A percentile compares a stretch with the other conserved stretches of the same genome.
Evolutionary conservation across 768 basidiomycete species (phyloP).

Genomic region (Xerocomus potaroensis): DNA sequence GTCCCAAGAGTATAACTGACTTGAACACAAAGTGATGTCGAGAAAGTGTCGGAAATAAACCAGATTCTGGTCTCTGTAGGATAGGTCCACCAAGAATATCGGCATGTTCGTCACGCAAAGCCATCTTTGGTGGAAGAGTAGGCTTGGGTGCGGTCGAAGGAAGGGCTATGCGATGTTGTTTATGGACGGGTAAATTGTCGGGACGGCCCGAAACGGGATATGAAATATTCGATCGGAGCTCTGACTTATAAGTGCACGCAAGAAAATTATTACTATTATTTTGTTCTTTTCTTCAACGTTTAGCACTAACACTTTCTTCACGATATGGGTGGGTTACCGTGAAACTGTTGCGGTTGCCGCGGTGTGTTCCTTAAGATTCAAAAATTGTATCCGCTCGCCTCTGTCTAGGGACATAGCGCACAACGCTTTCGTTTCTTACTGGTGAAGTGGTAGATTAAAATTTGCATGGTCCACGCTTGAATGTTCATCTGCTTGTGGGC

Average conservation of each 20-base stretch:
- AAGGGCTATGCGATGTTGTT: conserved; percentile 2
- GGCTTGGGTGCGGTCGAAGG: conserved; percentile 23
- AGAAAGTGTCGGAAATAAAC: conserved; percentile 30
- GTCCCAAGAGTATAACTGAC: conserved; percentile 33
- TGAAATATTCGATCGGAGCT: conserved; percentile 24
- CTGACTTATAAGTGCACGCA: no score
- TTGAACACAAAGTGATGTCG: conserved; percentile 35
- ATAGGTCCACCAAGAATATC: conserved; percentile 68
- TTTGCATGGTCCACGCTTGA: conserved; percentile 76
- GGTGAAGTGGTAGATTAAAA: conserved; percentile 62
- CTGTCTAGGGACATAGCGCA: conserved; percentile 75
- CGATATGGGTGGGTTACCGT: not conserved
- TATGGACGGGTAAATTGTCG: conserved; percentile 5
- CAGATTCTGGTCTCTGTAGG: conserved; percentile 32
- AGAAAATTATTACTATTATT: no score
- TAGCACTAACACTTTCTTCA: no score
- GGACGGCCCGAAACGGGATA: conserved; percentile 20
- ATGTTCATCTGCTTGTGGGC: conserved; percentile 56
- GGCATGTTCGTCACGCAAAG: conserved; percentile 51
- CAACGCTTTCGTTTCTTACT: conserved; percentile 78
- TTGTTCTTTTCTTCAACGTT: no score
- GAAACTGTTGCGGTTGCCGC: not conserved
- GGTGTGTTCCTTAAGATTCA: not conserved
- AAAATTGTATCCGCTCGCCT: conserved; percentile 51
- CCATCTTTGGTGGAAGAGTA: conserved; percentile 40